A percentile compares a stretch with the other conserved stretches of the same genome.
These are phyloP conservation scores for Erysimum pusillum DNA, from an alignment of 441 rosid genomes.

Conservation along the genomic window DNA sequence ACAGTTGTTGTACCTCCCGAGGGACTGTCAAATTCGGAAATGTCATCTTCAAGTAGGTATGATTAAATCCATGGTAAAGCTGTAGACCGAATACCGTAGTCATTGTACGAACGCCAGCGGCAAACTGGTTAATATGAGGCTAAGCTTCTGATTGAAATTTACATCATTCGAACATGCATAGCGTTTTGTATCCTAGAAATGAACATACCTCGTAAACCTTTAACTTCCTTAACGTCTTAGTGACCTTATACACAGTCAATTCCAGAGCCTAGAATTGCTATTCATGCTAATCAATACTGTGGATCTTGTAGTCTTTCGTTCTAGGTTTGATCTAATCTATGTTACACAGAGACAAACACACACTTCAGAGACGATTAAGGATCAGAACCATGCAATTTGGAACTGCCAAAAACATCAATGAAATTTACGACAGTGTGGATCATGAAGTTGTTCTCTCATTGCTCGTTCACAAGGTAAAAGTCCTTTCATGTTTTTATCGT, in stretches of 20 bases:
- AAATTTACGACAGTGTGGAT: constrained; percentile 89
- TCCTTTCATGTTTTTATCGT: background rate
- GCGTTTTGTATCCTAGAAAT: constrained; percentile 4
- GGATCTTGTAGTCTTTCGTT: constrained; percentile 14
- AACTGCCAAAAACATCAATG: constrained; percentile 77
- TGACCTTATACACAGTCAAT: constrained; percentile 16
- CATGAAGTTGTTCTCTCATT: constrained; percentile 84
- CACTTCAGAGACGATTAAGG: constrained; percentile 85
- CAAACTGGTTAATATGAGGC: constrained; percentile 13
- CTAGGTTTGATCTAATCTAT: constrained; percentile 40
- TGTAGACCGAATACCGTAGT: constrained; percentile 4
- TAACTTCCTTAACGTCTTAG: constrained; percentile 1
- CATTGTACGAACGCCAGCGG: constrained; percentile 1
- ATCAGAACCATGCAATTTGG: constrained; percentile 88
- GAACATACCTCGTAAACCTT: constrained; percentile 3
- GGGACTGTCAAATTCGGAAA: constrained; percentile 64
- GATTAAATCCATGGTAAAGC: constrained; percentile 39
- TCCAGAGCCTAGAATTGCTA: background rate
- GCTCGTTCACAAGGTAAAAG: constrained; percentile 90
- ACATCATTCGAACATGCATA: background rate
- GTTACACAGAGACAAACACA: constrained; percentile 66
- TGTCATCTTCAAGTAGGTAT: constrained; percentile 77
- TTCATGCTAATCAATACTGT: constrained; percentile 13
- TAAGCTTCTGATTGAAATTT: background rate
- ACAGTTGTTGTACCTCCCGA: constrained; percentile 90